Evolutionary conservation across 2,329 filamentous ascomycete genomes (phyloP), one percentile per base, ranked within the genome.

Genomic region (Phialophora expanda): DNA sequence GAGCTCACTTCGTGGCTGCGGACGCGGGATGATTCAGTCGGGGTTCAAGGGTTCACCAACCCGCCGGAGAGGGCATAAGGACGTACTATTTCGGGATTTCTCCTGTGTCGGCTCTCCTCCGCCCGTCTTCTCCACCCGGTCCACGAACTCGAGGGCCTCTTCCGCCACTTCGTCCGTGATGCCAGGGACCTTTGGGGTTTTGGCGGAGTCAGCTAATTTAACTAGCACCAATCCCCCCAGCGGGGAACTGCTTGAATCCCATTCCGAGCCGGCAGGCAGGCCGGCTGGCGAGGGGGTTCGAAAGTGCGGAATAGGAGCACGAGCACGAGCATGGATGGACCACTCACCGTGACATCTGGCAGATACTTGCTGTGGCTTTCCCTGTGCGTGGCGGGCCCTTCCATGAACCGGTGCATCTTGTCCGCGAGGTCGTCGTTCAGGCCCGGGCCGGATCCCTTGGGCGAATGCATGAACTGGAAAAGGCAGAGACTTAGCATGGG

Each of bases 361-460:
- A 69, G 20, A 55, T 69, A 59, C 51, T 69, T 69, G 56, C 67
- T 69, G 26, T 69, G 67, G 41, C 65, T 67, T 56, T 67, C 62
- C 30, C 65, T 30, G 44, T 67, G 64, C 17, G 67, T 69, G 11
- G 67, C 67, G 26, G 61, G 61, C 8, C 65, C 64, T 12, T 65
- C 65, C 57, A 66, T 62, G 65, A 69, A 67, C 30, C 41, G 58
- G 46, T 69, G 67, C 24, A 62, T 56, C 48, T 69, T 66, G 20
- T 67, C 58, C n/a, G 62, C 56, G 20, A 69, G 67, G 34, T 69
- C 65, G 41, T 69, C 67, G 32, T 24, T 67, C 50, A 69, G 38
- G 26, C 67, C 67, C 4, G 67, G 67, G 9, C 58, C 58, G 9
- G 24, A 44, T 14, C 3, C 60, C 22, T 58, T 64, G 50, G 62